Percentiles rank a stretch among this genome's conserved stretches.
Evolutionary conservation across 176 grass and related monocot genomes (phyloP).

Genomic region (Oryza rufipogon): DNA sequence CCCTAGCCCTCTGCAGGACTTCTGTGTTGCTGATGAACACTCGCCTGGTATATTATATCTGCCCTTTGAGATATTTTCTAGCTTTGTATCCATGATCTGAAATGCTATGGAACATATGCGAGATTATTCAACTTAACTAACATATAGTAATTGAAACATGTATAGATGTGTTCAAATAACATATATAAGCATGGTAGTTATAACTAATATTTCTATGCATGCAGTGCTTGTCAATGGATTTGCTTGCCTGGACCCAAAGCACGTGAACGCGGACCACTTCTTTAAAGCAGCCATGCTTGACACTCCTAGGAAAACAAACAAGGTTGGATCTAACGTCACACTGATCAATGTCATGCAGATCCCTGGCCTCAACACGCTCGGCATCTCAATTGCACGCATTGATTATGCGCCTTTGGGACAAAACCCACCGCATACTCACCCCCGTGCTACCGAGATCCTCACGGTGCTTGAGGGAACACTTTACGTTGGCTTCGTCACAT

Average conservation of each 20-base stretch:
- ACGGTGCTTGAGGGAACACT: conserved; percentile 30
- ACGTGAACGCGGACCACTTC: background rate
- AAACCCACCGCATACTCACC: conserved; percentile 38
- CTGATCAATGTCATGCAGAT: background rate
- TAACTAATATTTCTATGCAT: background rate
- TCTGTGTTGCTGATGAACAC: background rate
- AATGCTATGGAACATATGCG: too few relatives aligned
- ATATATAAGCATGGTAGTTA: background rate
- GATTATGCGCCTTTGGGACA: background rate
- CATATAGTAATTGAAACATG: background rate
- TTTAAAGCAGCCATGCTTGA: background rate
- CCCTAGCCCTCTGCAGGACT: conserved; percentile 25
- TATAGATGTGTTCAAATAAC: background rate
- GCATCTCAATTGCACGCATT: background rate
- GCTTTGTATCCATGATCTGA: background rate
- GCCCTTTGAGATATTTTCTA: background rate
- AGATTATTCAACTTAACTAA: too few relatives aligned
- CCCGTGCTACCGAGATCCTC: conserved; percentile 27
- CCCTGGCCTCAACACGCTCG: background rate
- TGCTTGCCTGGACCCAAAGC: conserved; percentile 8
- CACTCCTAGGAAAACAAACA: background rate
- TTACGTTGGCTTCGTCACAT: conserved; percentile 38
- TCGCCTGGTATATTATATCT: background rate
- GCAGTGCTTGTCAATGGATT: background rate
- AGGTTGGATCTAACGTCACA: background rate